These are phyloP conservation scores for Trichoderma gamsii DNA, from an alignment of 495 filamentous ascomycete species.

Conservation along the genomic window DNA sequence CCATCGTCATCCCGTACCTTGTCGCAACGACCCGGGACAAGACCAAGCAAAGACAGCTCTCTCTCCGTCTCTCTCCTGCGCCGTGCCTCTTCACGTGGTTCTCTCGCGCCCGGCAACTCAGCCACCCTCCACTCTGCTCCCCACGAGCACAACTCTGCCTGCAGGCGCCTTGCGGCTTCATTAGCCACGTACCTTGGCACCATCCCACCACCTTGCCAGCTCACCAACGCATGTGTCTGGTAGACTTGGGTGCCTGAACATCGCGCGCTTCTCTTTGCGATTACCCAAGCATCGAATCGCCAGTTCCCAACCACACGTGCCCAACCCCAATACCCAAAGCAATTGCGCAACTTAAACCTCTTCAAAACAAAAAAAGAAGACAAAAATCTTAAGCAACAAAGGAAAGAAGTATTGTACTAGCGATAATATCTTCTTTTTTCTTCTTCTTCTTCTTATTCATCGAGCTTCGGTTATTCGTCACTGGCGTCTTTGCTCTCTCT, in stretches of 20 bases:
- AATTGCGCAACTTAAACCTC: conserved; percentile 22
- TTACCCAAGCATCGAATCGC: conserved; percentile 14
- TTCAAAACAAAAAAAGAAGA: neutral
- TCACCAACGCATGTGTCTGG: conserved; percentile 53
- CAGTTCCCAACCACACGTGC: conserved; percentile 35
- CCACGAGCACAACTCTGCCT: conserved; percentile 46
- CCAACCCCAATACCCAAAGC: conserved; percentile 32
- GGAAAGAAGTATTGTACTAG: neutral
- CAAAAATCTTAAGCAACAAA: neutral
- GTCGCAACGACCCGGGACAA: conserved; percentile 21
- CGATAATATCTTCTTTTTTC: neutral
- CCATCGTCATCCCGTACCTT: neutral
- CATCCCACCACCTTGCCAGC: conserved; percentile 41
- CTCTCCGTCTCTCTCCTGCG: conserved; percentile 17
- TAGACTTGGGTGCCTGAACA: conserved; percentile 36
- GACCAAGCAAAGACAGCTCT: conserved; percentile 22
- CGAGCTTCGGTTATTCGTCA: neutral
- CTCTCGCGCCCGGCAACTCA: conserved; percentile 33
- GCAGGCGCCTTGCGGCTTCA: conserved; percentile 35
- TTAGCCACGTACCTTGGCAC: conserved; percentile 13
- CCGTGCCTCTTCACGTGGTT: conserved; percentile 38
- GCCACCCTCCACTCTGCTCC: conserved; percentile 41
- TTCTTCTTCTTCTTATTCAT: neutral
- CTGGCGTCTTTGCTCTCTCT: neutral
- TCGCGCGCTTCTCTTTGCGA: conserved; percentile 8